These are phyloP conservation scores for Hymenoscyphus albidus DNA, from an alignment of 2,329 filamentous ascomycete genomes.

Conservation along the genomic window DNA sequence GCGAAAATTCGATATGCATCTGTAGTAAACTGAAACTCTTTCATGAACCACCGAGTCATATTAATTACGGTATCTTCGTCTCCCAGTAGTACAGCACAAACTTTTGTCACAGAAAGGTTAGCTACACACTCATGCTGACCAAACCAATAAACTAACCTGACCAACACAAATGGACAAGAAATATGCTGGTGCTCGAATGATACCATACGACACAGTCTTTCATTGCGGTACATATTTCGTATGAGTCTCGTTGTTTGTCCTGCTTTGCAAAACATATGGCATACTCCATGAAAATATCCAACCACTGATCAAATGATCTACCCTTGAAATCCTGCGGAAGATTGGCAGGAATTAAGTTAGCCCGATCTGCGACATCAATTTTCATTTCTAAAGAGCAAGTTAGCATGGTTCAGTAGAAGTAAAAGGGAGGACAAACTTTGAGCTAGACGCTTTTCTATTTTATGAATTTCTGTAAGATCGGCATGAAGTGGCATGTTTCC, in stretches of 20 bases:
- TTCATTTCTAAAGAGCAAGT: background rate
- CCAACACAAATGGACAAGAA: slow-evolving; percentile 73
- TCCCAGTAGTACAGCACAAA: slow-evolving; percentile 76
- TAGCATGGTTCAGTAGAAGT: background rate
- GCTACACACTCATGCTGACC: slow-evolving; percentile 8
- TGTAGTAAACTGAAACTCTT: slow-evolving; percentile 72
- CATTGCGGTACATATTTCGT: slow-evolving; percentile 74
- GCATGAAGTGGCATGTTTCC: slow-evolving; percentile 29
- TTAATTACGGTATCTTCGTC: slow-evolving; percentile 73
- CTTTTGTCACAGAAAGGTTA: slow-evolving; percentile 39
- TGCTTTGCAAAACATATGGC: slow-evolving; percentile 69
- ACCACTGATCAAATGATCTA: slow-evolving; percentile 79
- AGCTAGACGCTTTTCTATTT: slow-evolving; percentile 32
- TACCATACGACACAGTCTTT: slow-evolving; percentile 80
- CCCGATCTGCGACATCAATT: slow-evolving; percentile 7
- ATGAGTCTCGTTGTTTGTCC: slow-evolving; percentile 67
- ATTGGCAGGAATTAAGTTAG: slow-evolving; percentile 3
- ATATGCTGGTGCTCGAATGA: slow-evolving; percentile 61
- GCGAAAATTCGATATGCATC: slow-evolving; percentile 83
- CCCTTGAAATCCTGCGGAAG: slow-evolving; percentile 57
- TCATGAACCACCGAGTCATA: slow-evolving; percentile 79
- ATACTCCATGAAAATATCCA: slow-evolving; percentile 86
- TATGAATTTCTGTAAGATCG: slow-evolving; percentile 30
- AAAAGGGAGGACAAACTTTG: slow-evolving; percentile 22
- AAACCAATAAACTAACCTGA: slow-evolving; percentile 50